Conservation (phyloP, 1,284 basidiomycete species). For the Apiotrichum mycotoxinovorans region DNA sequence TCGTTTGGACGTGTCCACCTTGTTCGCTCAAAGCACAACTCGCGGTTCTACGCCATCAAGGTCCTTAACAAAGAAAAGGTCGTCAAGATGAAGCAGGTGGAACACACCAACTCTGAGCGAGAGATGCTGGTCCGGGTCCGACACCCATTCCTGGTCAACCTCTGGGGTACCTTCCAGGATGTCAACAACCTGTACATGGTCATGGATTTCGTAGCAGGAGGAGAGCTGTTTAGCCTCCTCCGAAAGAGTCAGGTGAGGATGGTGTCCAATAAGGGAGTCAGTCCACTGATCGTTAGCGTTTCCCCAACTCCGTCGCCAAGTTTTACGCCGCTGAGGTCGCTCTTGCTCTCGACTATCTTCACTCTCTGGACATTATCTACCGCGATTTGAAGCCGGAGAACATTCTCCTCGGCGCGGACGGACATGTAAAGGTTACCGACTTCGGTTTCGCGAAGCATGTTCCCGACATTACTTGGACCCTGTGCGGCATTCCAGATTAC, state of each 20-base stretch:
- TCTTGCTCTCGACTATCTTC: slow-evolving; percentile 88
- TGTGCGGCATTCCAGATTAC: slow-evolving; percentile 97
- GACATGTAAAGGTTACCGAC: slow-evolving; percentile 97
- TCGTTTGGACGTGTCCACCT: slow-evolving; percentile 94
- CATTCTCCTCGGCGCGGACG: slow-evolving; percentile 85
- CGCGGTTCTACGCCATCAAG: slow-evolving; percentile 91
- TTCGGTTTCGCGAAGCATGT: slow-evolving; percentile 96
- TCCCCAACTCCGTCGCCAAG: slow-evolving; percentile 97
- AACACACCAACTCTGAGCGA: slow-evolving; percentile 96
- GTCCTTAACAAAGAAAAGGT: slow-evolving; percentile 92
- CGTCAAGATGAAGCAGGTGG: slow-evolving; percentile 92
- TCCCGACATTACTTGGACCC: slow-evolving; percentile 88
- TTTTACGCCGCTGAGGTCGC: slow-evolving; percentile 99
- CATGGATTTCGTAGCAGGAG: slow-evolving; percentile 99
- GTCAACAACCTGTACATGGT: slow-evolving; percentile 95
- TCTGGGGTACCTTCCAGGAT: slow-evolving; percentile 98
- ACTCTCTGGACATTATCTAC: slow-evolving; percentile 88
- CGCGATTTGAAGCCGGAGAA: slow-evolving; percentile 98
- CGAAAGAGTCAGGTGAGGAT: slow-evolving; percentile 75
- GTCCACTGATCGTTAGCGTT: slow-evolving; percentile 60
- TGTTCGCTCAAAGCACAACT: slow-evolving; percentile 86
- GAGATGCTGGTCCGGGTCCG: slow-evolving; percentile 83
- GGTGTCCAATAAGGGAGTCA: too few relatives aligned
- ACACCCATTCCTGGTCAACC: slow-evolving; percentile 95
- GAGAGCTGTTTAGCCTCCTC: slow-evolving; percentile 89